Percentiles rank a stretch among this genome's conserved stretches.
phyloP scores from a whole-genome alignment of 306 rosid genomes.

The Cucumis cinereus region DNA sequence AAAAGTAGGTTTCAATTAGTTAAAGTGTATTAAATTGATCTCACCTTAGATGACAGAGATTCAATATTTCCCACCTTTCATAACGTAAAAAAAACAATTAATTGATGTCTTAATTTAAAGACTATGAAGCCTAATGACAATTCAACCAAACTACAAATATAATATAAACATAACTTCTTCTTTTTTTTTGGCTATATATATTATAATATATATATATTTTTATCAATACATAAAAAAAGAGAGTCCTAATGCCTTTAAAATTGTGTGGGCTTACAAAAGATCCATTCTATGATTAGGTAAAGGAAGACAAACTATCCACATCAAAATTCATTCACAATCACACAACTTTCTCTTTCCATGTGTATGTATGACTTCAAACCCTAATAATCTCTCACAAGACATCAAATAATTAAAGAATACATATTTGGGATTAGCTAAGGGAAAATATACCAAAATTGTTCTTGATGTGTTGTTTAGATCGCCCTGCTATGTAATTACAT shows the following conservation, averaged over 20 bases:
- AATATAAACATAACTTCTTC: neutral
- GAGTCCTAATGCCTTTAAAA: neutral
- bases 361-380: neutral
- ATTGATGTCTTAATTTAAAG: too few species aligned
- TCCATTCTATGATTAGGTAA: neutral
- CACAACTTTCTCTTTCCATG: neutral
- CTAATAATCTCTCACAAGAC: neutral
- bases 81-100: too few species aligned
- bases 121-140: neutral
- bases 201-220: too few species aligned
- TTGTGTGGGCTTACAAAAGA: neutral
- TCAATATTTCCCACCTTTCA: accelerated
- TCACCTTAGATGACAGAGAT: too few species aligned
- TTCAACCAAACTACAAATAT: neutral
- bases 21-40: too few species aligned
- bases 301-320: neutral
- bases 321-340: neutral
- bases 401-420: neutral
- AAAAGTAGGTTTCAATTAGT: too few species aligned
- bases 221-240: neutral
- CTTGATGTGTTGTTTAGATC: neutral
- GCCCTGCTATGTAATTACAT: conserved; percentile 8
- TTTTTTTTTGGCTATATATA: neutral
- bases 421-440: neutral
- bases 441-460: neutral